phyloP scores from a whole-genome alignment of 1,284 basidiomycete genomes.

The Melampsora americana region DNA sequence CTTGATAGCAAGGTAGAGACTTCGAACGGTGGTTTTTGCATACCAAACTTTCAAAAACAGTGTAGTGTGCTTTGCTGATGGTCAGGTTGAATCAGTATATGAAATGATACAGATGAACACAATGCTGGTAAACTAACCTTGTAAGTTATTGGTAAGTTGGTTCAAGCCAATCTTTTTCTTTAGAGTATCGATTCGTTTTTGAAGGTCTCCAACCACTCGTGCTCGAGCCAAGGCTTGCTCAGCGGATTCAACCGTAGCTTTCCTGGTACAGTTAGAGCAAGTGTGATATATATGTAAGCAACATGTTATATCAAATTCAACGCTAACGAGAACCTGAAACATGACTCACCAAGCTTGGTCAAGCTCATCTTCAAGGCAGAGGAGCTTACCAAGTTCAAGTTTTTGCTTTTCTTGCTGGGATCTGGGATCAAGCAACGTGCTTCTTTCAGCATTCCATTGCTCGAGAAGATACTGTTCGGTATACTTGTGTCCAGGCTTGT shows the following conservation, averaged over 20 bases:
- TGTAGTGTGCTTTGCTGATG: background rate
- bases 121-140: background rate
- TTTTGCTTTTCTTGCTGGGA: background rate
- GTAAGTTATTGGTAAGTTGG: background rate
- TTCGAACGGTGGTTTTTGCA: background rate
- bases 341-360: background rate
- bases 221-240: conserved; percentile 1
- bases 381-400: conserved; percentile 7
- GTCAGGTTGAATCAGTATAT: background rate
- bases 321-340: background rate
- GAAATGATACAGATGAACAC: background rate
- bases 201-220: background rate
- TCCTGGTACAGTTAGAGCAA: background rate
- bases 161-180: background rate
- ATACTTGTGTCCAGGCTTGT: background rate
- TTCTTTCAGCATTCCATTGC: background rate
- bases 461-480: background rate
- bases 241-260: background rate
- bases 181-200: background rate
- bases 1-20: background rate
- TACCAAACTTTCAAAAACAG: conserved; percentile 9
- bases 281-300: background rate
- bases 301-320: too few species aligned
- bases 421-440: background rate
- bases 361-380: background rate